Evolutionary conservation across 1,284 basidiomycete genomes (phyloP).

Genomic region (Apiotrichum sp.): DNA sequence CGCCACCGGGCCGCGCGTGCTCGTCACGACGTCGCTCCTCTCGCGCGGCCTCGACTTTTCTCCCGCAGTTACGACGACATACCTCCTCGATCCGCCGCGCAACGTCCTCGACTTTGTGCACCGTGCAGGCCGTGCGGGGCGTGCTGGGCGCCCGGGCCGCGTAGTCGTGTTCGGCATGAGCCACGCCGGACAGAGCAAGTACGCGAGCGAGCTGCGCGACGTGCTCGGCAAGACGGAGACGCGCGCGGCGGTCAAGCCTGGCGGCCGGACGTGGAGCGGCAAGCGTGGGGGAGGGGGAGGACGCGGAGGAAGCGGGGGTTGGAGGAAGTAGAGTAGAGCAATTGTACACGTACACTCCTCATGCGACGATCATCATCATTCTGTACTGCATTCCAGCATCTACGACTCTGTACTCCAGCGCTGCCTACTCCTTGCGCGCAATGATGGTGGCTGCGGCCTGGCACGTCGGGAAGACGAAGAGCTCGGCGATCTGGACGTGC

Average conservation of each 20-base stretch:
- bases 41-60: constrained; percentile 86
- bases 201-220: constrained; percentile 21
- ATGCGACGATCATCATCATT: background rate
- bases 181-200: constrained; percentile 15
- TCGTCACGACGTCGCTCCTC: constrained; percentile 82
- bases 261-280: constrained; percentile 12
- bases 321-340: too few species aligned
- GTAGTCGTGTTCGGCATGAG: constrained; percentile 48
- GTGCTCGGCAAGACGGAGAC: constrained; percentile 18
- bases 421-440: constrained; percentile 16
- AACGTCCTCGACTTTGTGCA: constrained; percentile 86
- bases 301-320: too few species aligned
- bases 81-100: constrained; percentile 74
- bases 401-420: too few species aligned
- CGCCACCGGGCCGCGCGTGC: constrained; percentile 51
- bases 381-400: too few species aligned
- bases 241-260: constrained; percentile 11
- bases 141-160: constrained; percentile 64
- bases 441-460: constrained; percentile 22
- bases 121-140: constrained; percentile 62
- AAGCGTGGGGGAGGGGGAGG: background rate
- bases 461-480: constrained; percentile 43
- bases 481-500: constrained; percentile 77
- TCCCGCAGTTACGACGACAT: constrained; percentile 65
- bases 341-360: background rate